Conservation (phyloP, 805 yeast species). For the Barnettozyma populi region DNA sequence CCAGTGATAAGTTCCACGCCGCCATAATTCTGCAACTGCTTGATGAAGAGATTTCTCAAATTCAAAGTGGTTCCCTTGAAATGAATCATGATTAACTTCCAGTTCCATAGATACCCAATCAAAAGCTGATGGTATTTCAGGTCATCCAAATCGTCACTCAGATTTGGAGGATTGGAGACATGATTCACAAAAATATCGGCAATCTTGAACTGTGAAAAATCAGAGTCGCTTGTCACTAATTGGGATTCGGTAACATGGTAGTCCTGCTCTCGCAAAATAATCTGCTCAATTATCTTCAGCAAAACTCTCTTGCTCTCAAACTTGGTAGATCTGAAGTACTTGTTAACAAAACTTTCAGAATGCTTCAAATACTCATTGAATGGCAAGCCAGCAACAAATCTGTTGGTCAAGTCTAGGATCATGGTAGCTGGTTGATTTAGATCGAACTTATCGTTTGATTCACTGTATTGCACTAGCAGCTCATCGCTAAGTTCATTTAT, state of each 20-base stretch:
- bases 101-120: slow-evolving; percentile 54
- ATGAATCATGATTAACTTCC: slow-evolving; percentile 58
- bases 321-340: slow-evolving; percentile 25
- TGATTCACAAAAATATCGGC: slow-evolving; percentile 32
- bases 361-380: slow-evolving; percentile 28
- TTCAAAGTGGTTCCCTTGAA: slow-evolving; percentile 62
- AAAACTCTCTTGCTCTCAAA: slow-evolving; percentile 41
- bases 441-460: slow-evolving; percentile 15
- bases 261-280: slow-evolving; percentile 47
- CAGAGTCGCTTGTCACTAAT: slow-evolving; percentile 33
- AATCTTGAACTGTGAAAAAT: slow-evolving; percentile 22
- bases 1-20: slow-evolving; percentile 37
- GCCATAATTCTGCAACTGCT: slow-evolving; percentile 40
- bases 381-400: slow-evolving; percentile 29
- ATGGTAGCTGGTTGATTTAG: slow-evolving; percentile 29
- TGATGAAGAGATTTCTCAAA: slow-evolving; percentile 55
- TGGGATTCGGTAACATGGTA: slow-evolving; percentile 58
- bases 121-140: slow-evolving; percentile 32
- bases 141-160: slow-evolving; percentile 31
- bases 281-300: slow-evolving; percentile 31
- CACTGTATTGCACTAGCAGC: slow-evolving; percentile 37
- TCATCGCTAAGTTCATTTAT: slow-evolving; percentile 34
- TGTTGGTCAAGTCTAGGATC: slow-evolving; percentile 32
- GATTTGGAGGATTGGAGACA: slow-evolving; percentile 26
- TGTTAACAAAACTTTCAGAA: slow-evolving; percentile 31